phyloP scores from a whole-genome alignment of 2,329 filamentous ascomycete genomes.

The Incumbomyces delicatus region DNA sequence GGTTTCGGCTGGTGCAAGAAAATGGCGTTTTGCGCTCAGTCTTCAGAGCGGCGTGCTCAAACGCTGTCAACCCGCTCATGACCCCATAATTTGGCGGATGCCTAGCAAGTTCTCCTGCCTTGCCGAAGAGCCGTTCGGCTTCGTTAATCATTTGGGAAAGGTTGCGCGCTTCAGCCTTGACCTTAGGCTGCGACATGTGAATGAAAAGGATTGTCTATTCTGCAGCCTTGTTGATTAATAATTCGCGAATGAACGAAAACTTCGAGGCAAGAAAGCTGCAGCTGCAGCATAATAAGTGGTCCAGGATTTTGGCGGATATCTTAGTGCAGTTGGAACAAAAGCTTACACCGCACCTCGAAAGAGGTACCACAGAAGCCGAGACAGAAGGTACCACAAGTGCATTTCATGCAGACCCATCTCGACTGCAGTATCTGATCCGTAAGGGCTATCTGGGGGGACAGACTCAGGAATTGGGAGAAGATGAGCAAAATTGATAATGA shows the following conservation, averaged over 20 bases:
- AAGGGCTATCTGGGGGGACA: too few species aligned
- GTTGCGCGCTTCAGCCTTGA: slow-evolving; percentile 34
- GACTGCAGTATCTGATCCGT: too few species aligned
- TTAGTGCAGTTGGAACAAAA: neutral
- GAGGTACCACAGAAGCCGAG: neutral
- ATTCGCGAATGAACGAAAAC: too few species aligned
- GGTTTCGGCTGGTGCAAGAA: slow-evolving; percentile 41
- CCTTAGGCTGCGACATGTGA: slow-evolving; percentile 27
- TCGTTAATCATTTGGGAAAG: slow-evolving; percentile 27
- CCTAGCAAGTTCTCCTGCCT: slow-evolving; percentile 42
- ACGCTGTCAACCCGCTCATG: slow-evolving; percentile 31
- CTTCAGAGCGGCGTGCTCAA: slow-evolving; percentile 34
- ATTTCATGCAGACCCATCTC: too few species aligned
- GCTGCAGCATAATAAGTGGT: too few species aligned
- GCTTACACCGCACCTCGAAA: neutral
- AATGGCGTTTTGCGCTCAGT: slow-evolving; percentile 33
- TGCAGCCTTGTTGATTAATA: slow-evolving; percentile 13
- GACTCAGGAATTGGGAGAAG: too few species aligned
- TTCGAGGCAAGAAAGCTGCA: too few species aligned
- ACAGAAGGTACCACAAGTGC: too few species aligned
- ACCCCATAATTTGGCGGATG: slow-evolving; percentile 37
- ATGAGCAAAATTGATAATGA: too few species aligned
- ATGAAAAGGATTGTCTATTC: slow-evolving; percentile 39
- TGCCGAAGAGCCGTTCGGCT: slow-evolving; percentile 34
- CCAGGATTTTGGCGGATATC: too few species aligned